Conservation (phyloP, 345 rosid genomes). For the Pugionium dolabratum region DNA sequence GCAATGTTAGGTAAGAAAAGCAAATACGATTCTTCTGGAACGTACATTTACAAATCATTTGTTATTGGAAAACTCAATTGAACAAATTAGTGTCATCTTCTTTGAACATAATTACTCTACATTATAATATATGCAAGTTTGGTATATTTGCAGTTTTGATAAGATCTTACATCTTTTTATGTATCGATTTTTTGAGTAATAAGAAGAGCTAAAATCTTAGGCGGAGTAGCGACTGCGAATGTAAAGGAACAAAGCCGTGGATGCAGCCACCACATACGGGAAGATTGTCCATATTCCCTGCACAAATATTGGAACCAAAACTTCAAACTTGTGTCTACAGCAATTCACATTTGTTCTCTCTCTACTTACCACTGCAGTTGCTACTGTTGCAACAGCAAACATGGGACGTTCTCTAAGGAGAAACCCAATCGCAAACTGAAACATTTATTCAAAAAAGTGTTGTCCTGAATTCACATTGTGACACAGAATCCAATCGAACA, state of each 20-base stretch:
- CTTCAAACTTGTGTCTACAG: not conserved
- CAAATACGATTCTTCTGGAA: constrained; percentile 10
- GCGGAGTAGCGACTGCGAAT: constrained; percentile 29
- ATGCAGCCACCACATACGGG: constrained; percentile 72
- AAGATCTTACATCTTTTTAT: constrained; percentile 19
- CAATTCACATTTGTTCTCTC: not conserved
- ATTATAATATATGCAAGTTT: not conserved
- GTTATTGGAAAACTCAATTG: not conserved
- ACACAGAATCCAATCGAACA: not conserved
- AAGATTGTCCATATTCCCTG: constrained; percentile 87
- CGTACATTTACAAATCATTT: not conserved
- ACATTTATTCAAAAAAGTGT: not conserved
- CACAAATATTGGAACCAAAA: constrained; percentile 11
- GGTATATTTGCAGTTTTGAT: not conserved
- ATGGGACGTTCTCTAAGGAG: constrained; percentile 69
- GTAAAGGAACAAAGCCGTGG: constrained; percentile 62
- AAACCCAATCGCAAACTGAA: constrained; percentile 73
- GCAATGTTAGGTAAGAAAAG: not conserved
- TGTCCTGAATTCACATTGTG: not conserved
- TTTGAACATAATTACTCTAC: not conserved
- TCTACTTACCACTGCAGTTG: constrained; percentile 69
- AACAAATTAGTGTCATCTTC: not conserved
- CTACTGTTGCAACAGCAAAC: constrained; percentile 75
- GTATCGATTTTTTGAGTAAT: not conserved
- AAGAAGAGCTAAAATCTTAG: constrained; percentile 14